Evolutionary conservation across 306 rosid species (phyloP).

Genomic region (Aeschynomene evenia): DNA sequence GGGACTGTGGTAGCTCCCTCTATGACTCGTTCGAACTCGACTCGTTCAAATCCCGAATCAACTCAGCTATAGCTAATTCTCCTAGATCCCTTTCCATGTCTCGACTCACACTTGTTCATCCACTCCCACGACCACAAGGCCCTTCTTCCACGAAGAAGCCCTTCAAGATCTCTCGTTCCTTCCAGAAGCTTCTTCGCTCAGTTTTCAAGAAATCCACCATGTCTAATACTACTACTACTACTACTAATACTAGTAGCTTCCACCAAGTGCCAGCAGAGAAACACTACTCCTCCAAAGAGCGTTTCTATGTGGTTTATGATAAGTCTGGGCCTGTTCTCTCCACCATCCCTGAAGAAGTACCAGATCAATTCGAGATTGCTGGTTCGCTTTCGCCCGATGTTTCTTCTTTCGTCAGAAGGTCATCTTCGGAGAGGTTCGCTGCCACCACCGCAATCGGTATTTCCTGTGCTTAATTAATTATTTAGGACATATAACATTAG

Average conservation of each 20-base stretch:
- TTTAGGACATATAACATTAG: slow-evolving; percentile 1
- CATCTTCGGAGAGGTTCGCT: slow-evolving; percentile 56
- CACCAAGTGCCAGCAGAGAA: slow-evolving; percentile 37
- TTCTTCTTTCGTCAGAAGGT: slow-evolving; percentile 47
- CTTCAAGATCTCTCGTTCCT: slow-evolving; percentile 61
- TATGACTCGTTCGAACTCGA: slow-evolving; percentile 90
- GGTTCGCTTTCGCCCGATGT: slow-evolving; percentile 57
- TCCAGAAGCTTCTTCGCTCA: slow-evolving; percentile 66
- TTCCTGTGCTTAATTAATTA: slow-evolving; percentile 52
- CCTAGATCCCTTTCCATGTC: slow-evolving; percentile 73
- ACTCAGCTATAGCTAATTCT: slow-evolving; percentile 58
- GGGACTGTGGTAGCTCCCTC: slow-evolving; percentile 96
- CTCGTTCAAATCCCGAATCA: slow-evolving; percentile 70
- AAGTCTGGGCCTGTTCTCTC: slow-evolving; percentile 60
- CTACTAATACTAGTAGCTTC: not conserved
- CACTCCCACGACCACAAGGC: not conserved
- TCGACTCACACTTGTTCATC: slow-evolving; percentile 34
- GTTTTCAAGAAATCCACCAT: slow-evolving; percentile 49
- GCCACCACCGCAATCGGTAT: slow-evolving; percentile 44
- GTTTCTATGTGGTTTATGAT: slow-evolving; percentile 60
- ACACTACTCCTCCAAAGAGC: slow-evolving; percentile 41
- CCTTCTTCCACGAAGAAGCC: slow-evolving; percentile 31
- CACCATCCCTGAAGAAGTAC: slow-evolving; percentile 72
- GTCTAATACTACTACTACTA: not conserved
- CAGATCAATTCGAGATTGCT: slow-evolving; percentile 54